These are phyloP conservation scores for Coemansia sp. DNA, from an alignment of 192 early-diverging fungal species.

Conservation along the genomic window DNA sequence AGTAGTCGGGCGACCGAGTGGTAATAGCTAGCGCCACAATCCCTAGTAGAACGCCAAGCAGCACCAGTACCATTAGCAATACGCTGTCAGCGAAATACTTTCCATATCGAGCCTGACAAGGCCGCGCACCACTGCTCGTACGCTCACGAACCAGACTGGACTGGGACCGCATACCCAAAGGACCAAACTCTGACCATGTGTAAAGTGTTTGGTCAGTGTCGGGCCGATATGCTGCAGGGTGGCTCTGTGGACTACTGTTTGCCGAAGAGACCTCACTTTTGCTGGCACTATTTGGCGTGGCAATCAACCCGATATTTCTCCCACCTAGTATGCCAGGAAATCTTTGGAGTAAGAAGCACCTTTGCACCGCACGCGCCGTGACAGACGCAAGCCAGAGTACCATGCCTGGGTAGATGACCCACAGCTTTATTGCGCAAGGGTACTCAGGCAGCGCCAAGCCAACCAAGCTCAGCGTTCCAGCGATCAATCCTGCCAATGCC, in stretches of 20 bases:
- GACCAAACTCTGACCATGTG: conserved; percentile 26
- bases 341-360: conserved; percentile 6
- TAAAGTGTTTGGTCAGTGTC: conserved; percentile 14
- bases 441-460: conserved; percentile 18
- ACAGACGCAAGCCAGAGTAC: conserved; percentile 27
- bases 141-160: neutral
- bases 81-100: conserved; percentile 1
- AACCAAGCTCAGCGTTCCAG: conserved; percentile 16
- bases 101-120: conserved; percentile 8
- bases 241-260: neutral
- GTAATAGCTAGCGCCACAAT: conserved; percentile 14
- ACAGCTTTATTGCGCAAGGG: conserved; percentile 37
- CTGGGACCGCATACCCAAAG: neutral
- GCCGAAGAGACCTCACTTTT: neutral
- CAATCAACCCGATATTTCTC: neutral
- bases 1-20: neutral
- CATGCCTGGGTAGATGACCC: conserved; percentile 31
- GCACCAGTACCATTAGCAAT: conserved; percentile 9
- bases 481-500: conserved; percentile 10
- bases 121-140: neutral
- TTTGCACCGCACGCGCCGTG: conserved; percentile 28
- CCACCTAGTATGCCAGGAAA: neutral
- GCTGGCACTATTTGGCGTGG: conserved; percentile 1
- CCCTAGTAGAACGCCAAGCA: conserved; percentile 7
- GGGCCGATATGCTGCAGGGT: conserved; percentile 2